Percentiles rank a stretch among this genome's conserved stretches.
These are phyloP conservation scores for Aspergillus carlsbadensis DNA, from an alignment of 495 filamentous ascomycete species.

Conservation along the genomic window DNA sequence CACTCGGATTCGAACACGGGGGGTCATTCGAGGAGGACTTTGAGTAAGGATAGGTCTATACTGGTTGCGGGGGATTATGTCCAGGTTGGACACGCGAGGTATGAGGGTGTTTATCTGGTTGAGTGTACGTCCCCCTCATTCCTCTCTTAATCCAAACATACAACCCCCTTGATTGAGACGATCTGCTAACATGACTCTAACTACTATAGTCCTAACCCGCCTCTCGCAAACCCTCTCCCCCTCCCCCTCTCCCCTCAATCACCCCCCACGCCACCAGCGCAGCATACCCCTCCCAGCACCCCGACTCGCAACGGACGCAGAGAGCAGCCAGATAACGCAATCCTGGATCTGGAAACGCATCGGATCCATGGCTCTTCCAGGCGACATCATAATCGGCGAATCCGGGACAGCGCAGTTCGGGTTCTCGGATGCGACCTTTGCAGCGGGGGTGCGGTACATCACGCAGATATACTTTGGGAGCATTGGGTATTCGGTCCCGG, in stretches of 20 bases:
- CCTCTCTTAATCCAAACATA: too few relatives aligned
- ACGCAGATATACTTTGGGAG: slow-evolving; percentile 41
- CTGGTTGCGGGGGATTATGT: slow-evolving; percentile 28
- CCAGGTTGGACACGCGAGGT: slow-evolving; percentile 28
- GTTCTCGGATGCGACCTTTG: slow-evolving; percentile 29
- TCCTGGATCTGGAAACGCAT: slow-evolving; percentile 27
- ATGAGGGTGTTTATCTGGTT: slow-evolving; percentile 13
- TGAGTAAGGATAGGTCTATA: slow-evolving; percentile 27
- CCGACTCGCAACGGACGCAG: slow-evolving; percentile 27
- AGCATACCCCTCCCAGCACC: slow-evolving; percentile 9
- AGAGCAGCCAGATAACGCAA: slow-evolving; percentile 19
- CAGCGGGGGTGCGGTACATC: slow-evolving; percentile 30
- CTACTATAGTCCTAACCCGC: neutral
- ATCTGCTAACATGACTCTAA: too few relatives aligned
- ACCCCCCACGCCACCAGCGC: too few relatives aligned
- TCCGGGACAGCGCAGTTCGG: slow-evolving; percentile 41
- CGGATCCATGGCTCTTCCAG: slow-evolving; percentile 29
- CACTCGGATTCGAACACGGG: slow-evolving; percentile 40
- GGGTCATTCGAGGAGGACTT: slow-evolving; percentile 25
- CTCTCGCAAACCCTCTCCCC: neutral
- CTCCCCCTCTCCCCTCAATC: neutral
- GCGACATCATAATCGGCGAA: slow-evolving; percentile 42
- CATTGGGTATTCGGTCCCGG: slow-evolving; percentile 49
- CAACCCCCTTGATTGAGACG: too few relatives aligned
- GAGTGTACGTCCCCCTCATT: neutral